A percentile compares a stretch with the other conserved stretches of the same genome.
These are phyloP conservation scores for Metschnikowia henanensis DNA, from an alignment of 805 yeast genomes.

Conservation along the genomic window DNA sequence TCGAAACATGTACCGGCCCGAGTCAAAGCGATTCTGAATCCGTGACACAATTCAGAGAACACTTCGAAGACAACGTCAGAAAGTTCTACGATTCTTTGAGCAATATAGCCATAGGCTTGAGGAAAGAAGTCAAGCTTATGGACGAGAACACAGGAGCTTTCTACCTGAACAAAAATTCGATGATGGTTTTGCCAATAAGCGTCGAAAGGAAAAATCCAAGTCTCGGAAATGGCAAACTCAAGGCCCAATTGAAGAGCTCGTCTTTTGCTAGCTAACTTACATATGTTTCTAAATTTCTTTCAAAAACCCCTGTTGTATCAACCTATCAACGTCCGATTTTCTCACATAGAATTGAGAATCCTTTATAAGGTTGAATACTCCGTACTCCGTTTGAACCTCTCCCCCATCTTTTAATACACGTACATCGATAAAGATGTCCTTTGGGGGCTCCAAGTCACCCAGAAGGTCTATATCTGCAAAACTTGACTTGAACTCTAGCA, in stretches of 20 bases:
- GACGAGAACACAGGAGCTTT: conserved; percentile 57
- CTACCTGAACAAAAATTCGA: conserved; percentile 41
- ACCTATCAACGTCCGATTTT: conserved; percentile 89
- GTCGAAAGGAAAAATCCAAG: conserved; percentile 71
- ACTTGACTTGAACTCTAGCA: conserved; percentile 74
- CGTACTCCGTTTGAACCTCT: conserved; percentile 96
- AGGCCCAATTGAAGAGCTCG: conserved; percentile 39
- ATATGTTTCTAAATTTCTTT: conserved; percentile 69
- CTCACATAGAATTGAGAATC: conserved; percentile 94
- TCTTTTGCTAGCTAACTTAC: neutral
- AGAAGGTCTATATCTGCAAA: conserved; percentile 83
- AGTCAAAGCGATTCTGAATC: conserved; percentile 24
- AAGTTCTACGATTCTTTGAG: conserved; percentile 56
- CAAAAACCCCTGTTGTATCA: conserved; percentile 91
- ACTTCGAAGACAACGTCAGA: conserved; percentile 45
- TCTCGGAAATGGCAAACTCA: conserved; percentile 59
- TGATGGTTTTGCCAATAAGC: conserved; percentile 63
- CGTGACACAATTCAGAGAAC: conserved; percentile 28
- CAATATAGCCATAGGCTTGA: conserved; percentile 54
- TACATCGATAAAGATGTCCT: conserved; percentile 89
- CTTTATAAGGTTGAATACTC: conserved; percentile 88
- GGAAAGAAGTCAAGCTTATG: conserved; percentile 65
- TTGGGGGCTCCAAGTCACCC: conserved; percentile 90
- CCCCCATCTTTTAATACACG: conserved; percentile 94
- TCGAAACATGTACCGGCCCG: conserved; percentile 41